Percentiles rank a stretch among this genome's conserved stretches.
These are phyloP conservation scores for Streptanthus diversifolius DNA, from an alignment of 345 rosid genomes.

Conservation along the genomic window DNA sequence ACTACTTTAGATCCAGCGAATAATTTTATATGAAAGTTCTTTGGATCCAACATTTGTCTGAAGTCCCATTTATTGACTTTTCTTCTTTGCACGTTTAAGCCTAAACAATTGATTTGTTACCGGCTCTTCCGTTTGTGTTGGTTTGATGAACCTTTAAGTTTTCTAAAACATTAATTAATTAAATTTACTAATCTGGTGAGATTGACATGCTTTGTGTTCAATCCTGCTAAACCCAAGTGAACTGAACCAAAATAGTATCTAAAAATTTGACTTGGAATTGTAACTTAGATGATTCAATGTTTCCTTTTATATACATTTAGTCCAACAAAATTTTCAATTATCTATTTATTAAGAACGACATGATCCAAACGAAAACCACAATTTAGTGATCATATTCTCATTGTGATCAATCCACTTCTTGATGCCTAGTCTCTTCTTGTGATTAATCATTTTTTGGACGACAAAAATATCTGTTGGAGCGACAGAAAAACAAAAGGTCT, in stretches of 20 bases:
- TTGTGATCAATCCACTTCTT: neutral
- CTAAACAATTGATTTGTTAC: too few species aligned
- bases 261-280: neutral
- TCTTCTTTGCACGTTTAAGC: too few species aligned
- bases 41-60: neutral
- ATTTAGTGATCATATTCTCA: neutral
- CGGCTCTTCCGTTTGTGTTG: too few species aligned
- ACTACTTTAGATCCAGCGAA: neutral
- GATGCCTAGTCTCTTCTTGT: neutral
- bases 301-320: neutral
- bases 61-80: too few species aligned
- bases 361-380: neutral
- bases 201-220: neutral
- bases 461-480: neutral
- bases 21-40: neutral
- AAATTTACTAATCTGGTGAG: neutral
- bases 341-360: neutral
- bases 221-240: neutral
- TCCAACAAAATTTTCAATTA: neutral
- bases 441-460: neutral
- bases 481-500: neutral
- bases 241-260: neutral
- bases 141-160: too few species aligned
- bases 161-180: neutral
- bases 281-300: neutral